Percentiles rank a stretch among this genome's conserved stretches.
phyloP scores from a whole-genome alignment of 345 rosid species.

The Kernera saxatilis region DNA sequence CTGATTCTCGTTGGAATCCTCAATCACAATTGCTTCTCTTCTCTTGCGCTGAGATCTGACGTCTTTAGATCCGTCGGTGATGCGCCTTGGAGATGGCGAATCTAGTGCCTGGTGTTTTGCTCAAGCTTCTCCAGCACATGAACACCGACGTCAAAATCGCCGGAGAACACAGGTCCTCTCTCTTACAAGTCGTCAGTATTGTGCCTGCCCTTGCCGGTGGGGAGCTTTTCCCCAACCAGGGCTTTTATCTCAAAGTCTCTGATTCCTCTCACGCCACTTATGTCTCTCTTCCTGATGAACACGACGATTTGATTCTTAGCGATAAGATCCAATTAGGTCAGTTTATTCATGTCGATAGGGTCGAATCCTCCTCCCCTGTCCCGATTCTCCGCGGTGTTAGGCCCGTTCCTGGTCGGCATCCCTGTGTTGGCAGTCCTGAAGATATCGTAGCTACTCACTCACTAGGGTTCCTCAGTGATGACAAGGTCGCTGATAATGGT shows the following conservation, averaged over 20 bases:
- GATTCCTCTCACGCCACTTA: constrained; percentile 98
- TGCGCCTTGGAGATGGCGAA: constrained; percentile 67
- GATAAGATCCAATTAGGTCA: constrained; percentile 96
- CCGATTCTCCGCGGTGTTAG: constrained; percentile 89
- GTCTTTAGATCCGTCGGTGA: constrained; percentile 30
- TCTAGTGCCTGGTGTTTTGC: constrained; percentile 92
- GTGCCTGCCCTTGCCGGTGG: constrained; percentile 98
- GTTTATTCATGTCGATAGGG: constrained; percentile 89
- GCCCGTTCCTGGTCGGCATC: constrained; percentile 94
- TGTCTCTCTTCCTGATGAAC: constrained; percentile 91
- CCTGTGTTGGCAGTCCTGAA: constrained; percentile 93
- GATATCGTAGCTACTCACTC: constrained; percentile 88
- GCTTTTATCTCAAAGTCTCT: constrained; percentile 92
- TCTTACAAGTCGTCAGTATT: constrained; percentile 87
- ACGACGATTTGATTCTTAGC: constrained; percentile 87
- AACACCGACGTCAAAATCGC: constrained; percentile 94
- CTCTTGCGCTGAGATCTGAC: constrained; percentile 6
- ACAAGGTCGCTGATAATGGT: constrained; percentile 24
- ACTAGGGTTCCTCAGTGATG: constrained; percentile 59
- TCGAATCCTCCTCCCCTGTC: constrained; percentile 87
- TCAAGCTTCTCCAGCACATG: constrained; percentile 96
- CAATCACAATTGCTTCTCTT: neutral
- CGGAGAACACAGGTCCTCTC: constrained; percentile 91
- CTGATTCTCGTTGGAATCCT: constrained; percentile 7
- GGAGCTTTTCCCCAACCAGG: constrained; percentile 84